These are phyloP conservation scores for Akebia trifoliata DNA, from an alignment of 164 flowering plant genomes.

Conservation along the genomic window DNA sequence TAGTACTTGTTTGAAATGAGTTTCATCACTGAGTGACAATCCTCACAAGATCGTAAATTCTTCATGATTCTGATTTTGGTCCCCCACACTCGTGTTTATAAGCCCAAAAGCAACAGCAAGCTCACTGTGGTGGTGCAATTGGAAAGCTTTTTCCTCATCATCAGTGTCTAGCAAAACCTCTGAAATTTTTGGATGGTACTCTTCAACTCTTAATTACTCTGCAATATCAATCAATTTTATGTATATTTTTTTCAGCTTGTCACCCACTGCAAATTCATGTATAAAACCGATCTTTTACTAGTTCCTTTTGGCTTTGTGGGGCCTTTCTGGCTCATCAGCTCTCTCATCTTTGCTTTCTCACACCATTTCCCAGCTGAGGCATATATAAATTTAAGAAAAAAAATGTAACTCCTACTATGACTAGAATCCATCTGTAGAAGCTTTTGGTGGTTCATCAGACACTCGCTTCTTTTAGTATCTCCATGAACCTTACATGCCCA, in stretches of 20 bases:
- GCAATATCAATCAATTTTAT: constrained; percentile 34
- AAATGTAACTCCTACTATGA: constrained; percentile 39
- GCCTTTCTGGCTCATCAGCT: constrained; percentile 33
- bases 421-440: constrained; percentile 19
- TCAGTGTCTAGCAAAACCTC: constrained; percentile 40
- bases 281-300: constrained; percentile 35
- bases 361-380: constrained; percentile 44
- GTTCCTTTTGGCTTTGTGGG: constrained; percentile 37
- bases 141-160: constrained; percentile 35
- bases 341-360: constrained; percentile 38
- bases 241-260: constrained; percentile 32
- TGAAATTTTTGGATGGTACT: constrained; percentile 30
- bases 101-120: constrained; percentile 46
- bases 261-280: constrained; percentile 47
- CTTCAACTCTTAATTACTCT: constrained; percentile 23
- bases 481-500: constrained; percentile 44
- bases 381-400: constrained; percentile 38
- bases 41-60: constrained; percentile 40
- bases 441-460: constrained; percentile 23
- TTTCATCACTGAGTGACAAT: constrained; percentile 38
- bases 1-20: constrained; percentile 30
- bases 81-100: constrained; percentile 21
- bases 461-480: constrained; percentile 28
- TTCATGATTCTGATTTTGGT: constrained; percentile 31
- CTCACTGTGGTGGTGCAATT: constrained; percentile 40